Conservation (phyloP, 306 rosid species). For the Cicer bijugum region DNA sequence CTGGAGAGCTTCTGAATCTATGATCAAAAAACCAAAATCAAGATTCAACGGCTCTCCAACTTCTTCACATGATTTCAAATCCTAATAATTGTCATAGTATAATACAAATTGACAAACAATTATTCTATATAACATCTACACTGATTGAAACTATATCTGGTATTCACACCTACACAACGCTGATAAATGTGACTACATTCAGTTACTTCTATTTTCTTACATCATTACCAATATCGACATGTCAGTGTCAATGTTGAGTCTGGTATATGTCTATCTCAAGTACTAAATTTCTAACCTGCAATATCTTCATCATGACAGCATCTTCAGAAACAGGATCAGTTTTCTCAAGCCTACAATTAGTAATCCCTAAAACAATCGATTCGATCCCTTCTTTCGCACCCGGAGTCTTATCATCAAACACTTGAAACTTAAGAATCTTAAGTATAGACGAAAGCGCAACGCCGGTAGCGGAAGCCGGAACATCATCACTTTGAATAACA, state of each 20-base stretch:
- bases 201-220: too few species aligned
- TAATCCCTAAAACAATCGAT: constrained; percentile 56
- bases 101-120: too few species aligned
- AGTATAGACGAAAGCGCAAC: constrained; percentile 75
- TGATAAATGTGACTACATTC: too few species aligned
- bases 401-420: constrained; percentile 70
- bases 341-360: constrained; percentile 74
- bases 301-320: constrained; percentile 82
- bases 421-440: constrained; percentile 66
- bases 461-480: constrained; percentile 73
- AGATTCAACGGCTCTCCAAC: neutral
- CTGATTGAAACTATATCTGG: too few species aligned
- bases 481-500: constrained; percentile 74
- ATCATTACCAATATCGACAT: too few species aligned
- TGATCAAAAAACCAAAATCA: too few species aligned
- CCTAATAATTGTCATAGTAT: neutral
- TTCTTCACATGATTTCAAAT: neutral
- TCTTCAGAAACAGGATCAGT: constrained; percentile 72
- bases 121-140: too few species aligned
- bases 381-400: constrained; percentile 69
- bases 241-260: too few species aligned
- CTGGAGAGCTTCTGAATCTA: neutral
- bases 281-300: constrained; percentile 44
- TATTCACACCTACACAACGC: too few species aligned
- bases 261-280: too few species aligned